Evolutionary conservation across 371 early-diverging fungal species (phyloP), one percentile per base, ranked within the genome.

Genomic region (Gilbertella persicaria): DNA sequence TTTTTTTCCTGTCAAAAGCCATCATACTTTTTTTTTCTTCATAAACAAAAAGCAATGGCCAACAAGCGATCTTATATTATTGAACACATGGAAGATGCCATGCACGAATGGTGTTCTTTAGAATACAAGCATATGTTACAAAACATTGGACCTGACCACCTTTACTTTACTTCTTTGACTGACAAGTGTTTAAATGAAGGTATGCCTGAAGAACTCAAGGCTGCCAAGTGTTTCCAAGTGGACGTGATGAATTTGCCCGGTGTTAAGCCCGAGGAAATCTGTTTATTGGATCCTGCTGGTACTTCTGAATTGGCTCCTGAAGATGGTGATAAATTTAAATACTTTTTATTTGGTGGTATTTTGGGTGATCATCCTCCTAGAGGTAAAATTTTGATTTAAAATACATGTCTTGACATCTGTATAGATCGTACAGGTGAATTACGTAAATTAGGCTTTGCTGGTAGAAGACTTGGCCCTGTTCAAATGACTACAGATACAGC

Each of bases 341-440:
- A 82, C 65, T 81, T 89, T 52, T 67, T 92, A 58, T 92, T 92
- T 78, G 92, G 92, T 17, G 92, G 92, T 30, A 92, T 92, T 53
- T 65, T 91, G 43, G 87, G 88, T 41, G 85, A 79, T 63, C 79
- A 82, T 60, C 86, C 86, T 37, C 86, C 86, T 44, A 69, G 79
- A 75, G 86, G 86, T 84, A 73, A 50, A 35, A 26, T 43, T 25
- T 13, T n/a, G 3, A n/a, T 3, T 12, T 4, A 20, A 12, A 10
- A 25, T 17, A 12, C 12, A n/a, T 24, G 4, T 38, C 13, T 26
- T 26, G 24, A 26, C 24, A 43, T 40, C 14, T n/a, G 4, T 38
- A 16, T 71, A 81, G 92, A 92, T 78, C 83, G 90, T 35, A 92
- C 92, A 17, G 74, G 76, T 29, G 85, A 86, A 47, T 66, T 92